Base-by-base conservation (phyloP, 352 stramenopile species). In the Globisporangium middletonii region DNA sequence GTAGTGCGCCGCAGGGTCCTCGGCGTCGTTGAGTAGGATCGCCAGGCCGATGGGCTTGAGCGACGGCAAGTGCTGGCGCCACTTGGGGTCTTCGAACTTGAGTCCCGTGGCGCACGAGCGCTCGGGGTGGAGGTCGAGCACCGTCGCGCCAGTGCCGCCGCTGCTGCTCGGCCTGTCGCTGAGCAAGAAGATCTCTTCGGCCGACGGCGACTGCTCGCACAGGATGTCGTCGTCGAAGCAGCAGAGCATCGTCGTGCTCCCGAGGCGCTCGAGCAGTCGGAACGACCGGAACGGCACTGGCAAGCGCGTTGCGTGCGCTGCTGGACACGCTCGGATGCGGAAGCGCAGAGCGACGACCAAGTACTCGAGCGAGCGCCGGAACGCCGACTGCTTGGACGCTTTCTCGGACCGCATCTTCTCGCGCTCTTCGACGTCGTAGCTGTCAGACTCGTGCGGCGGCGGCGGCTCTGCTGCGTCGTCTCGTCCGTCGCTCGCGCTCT, bases 191-290 rank as follows among this genome's bases (percentile, higher is more conserved):
- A 95, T 89, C 57, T 95, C 85, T 65, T 95, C 85, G 6, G 85
- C 79, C 0, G 73, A 89, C 26, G 85, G 79, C 13, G 81, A 69
- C 60, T 88, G 77, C 50, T 95, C 83, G 47, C 85, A 95, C 41
- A 95, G 56, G 38, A 95, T 85, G 59, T 95, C 85, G 19, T 93
- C 85, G 52, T 95, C 85, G 50, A 93, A 93, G 57, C 85, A 93
- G 65, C 85, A 95, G 2, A 95, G 66, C 85, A 95, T 93, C 16
- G 83, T 95, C 27, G 83, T 86, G 64, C 81, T 93, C 0, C 85
- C 85, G 16, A 95, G 69, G 0, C 85, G 77, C 43, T 95, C 85
- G 0, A 95, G 66, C 11, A 95, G 60, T 3, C 85, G 80, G 37
- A 94, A 92, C 6, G 78, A 88, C 0, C 78, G 77, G 23, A 92